Evolutionary conservation across 306 rosid genomes (phyloP).

Genomic region (Cicer cuneatum): DNA sequence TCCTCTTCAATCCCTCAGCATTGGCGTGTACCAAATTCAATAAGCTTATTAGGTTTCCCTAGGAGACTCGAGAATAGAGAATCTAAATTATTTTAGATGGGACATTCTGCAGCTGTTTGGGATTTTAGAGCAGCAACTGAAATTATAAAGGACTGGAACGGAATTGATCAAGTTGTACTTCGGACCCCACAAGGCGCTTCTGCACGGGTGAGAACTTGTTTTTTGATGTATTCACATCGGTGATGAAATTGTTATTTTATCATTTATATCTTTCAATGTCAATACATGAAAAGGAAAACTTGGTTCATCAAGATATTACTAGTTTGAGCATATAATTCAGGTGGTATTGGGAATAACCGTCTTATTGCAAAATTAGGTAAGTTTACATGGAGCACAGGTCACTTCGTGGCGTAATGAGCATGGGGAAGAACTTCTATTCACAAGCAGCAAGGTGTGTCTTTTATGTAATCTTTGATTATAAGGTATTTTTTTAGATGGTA

Average conservation of each 20-base stretch:
- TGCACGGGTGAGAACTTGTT: conserved; percentile 64
- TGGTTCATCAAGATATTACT: conserved; percentile 15
- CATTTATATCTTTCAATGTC: conserved; percentile 9
- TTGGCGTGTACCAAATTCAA: conserved; percentile 7
- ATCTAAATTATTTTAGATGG: conserved; percentile 54
- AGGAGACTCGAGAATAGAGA: conserved; percentile 36
- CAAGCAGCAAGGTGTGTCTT: conserved; percentile 80
- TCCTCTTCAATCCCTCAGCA: conserved; percentile 38
- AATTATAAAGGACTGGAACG: conserved; percentile 80
- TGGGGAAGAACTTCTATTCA: conserved; percentile 93
- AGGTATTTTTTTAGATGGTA: background rate
- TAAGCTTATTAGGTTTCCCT: conserved; percentile 36
- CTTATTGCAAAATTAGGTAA: conserved; percentile 63
- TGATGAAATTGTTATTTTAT: conserved; percentile 23
- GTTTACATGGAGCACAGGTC: conserved; percentile 92
- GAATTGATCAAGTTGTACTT: conserved; percentile 72
- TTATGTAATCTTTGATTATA: background rate
- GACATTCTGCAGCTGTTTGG: conserved; percentile 89
- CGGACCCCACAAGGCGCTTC: conserved; percentile 79
- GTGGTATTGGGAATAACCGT: conserved; percentile 29
- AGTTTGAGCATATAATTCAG: conserved; percentile 31
- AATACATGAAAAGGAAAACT: conserved; percentile 19
- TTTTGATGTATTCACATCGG: background rate
- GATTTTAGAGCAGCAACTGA: conserved; percentile 72
- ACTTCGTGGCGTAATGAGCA: conserved; percentile 85